These are phyloP conservation scores for Neurospora crassa DNA, from an alignment of 2,329 filamentous ascomycete genomes.

Conservation along the genomic window DNA sequence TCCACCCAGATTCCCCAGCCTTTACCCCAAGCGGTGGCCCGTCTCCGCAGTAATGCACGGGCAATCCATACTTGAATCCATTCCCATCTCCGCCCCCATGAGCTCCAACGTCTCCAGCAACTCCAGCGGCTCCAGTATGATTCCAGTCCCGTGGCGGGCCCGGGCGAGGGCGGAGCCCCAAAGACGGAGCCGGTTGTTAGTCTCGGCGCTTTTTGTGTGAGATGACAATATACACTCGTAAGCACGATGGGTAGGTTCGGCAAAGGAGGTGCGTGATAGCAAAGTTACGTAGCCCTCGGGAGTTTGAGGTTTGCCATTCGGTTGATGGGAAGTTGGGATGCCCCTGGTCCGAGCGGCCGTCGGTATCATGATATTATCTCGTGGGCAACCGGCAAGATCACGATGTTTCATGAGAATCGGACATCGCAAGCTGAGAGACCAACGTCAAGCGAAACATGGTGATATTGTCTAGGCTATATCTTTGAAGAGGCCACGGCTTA, in stretches of 20 bases:
- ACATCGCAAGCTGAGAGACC: not conserved
- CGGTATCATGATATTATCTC: not conserved
- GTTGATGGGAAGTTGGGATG: not conserved
- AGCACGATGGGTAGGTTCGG: not conserved
- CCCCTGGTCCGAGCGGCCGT: not conserved
- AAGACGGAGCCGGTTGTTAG: not conserved
- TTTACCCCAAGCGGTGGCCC: not conserved
- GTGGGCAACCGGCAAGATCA: not conserved
- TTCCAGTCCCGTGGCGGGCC: not conserved
- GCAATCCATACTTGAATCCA: not conserved
- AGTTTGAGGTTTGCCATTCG: not conserved
- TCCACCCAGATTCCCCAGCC: not conserved
- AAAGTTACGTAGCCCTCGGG: not conserved
- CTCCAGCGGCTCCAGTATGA: not conserved
- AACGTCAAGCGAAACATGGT: not conserved
- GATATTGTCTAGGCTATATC: not conserved
- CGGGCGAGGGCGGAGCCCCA: not conserved
- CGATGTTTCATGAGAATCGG: not conserved
- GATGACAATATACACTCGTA: not conserved
- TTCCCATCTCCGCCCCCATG: not conserved
- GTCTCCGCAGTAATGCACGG: not conserved
- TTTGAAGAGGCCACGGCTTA: not conserved
- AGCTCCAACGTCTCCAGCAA: not conserved
- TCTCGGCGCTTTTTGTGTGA: not conserved
- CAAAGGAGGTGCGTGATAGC: not conserved